A percentile compares a stretch with the other conserved stretches of the same genome.
phyloP scores from a whole-genome alignment of 306 rosid genomes.

The Malus sylvestris region DNA sequence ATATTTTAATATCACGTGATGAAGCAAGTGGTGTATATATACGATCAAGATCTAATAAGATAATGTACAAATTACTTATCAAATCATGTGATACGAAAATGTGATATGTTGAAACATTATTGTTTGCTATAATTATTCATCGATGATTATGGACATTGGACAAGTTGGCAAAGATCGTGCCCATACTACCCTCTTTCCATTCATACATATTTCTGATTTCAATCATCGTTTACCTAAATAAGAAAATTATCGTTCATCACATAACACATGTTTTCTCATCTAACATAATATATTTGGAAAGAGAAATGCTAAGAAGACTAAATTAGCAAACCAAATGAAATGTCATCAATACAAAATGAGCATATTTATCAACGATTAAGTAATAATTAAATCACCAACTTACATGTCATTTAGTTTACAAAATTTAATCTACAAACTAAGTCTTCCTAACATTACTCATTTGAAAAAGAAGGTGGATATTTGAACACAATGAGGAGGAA shows the following conservation, averaged over 20 bases:
- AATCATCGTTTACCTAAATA: constrained; percentile 7
- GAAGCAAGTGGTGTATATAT: background rate
- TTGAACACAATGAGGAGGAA: background rate
- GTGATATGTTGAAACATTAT: background rate
- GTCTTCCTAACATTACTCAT: no score
- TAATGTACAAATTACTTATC: no score
- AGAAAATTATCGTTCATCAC: background rate
- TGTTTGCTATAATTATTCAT: background rate
- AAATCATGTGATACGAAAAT: background rate
- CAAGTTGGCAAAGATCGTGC: constrained; percentile 26
- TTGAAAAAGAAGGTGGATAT: background rate
- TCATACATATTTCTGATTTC: background rate
- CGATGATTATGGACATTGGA: background rate
- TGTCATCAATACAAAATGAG: no score
- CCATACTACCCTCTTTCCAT: constrained; percentile 17
- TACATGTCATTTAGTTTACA: no score
- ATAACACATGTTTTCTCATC: background rate
- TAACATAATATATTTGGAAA: background rate
- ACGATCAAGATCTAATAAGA: no score
- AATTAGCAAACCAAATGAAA: no score
- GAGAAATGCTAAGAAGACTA: no score
- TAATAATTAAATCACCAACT: no score
- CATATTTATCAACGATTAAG: no score
- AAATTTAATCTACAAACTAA: no score
- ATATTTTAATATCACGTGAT: no score